Base-by-base conservation (phyloP, 495 filamentous ascomycete genomes). In the Neurospora intermedia region DNA sequence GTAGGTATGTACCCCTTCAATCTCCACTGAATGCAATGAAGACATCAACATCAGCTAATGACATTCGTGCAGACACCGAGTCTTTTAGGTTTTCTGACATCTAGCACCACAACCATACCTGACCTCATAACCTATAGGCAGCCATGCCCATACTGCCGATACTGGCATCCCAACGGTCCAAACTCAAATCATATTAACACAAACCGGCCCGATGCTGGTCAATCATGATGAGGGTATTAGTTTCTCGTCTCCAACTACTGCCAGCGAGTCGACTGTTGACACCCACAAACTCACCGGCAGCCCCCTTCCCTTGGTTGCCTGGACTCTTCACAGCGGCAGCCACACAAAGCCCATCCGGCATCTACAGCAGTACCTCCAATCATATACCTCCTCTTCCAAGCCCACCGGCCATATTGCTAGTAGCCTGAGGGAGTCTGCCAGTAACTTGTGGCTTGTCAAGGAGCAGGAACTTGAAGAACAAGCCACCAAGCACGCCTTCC, bases 391-490 rank as follows among this genome's bases (percentile, higher is more conserved):
- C 20, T 54, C 20, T 20, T 10, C 10, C 0, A 20, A 23, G 10
- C 5, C 46, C 20, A 23, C 46, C 46, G 1, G n/a, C 10, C 46
- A 20, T 23, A 23, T 54, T 5, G 46, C 5, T 20, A 5, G 20
- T 27, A 20, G 0, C 46, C 46, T 27, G 4, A 20, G 46, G 2
- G 46, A 13, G 46, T 54, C n/a, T 23, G 20, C 9, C 43, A 18
- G n/a, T n/a, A 8, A 1, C 0, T 45, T n/a, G 8, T 45, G 6
- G 7, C 2, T 45, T 45, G 7, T 0, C 43, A 45, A 45, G 16
- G 0, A n/a, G 0, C 18, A 45, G 16, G 43, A 1, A 9, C 16
- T 9, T 3, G 0, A 3, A 16, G 0, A 31, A 31, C 27, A 45
- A 45, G n/a, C 46, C 46, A 48, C 46, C 46, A 59, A 23, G 20